A percentile compares a stretch with the other conserved stretches of the same genome.
These are phyloP conservation scores for Saussurea involucrata DNA, from an alignment of 129 eudicot genomes.

Conservation along the genomic window DNA sequence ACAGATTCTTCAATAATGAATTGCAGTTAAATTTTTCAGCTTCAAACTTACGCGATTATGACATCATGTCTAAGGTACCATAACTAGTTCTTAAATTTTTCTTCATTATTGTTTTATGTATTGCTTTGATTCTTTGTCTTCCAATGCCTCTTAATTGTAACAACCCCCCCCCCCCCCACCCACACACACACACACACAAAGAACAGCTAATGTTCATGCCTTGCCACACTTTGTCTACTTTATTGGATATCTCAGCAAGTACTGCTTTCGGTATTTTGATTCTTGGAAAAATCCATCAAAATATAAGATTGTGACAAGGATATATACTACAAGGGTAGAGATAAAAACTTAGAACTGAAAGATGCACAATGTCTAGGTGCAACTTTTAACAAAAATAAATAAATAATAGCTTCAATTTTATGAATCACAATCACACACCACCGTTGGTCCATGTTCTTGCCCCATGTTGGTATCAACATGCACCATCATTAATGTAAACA, in stretches of 20 bases:
- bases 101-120: not conserved
- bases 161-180: not conserved
- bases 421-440: not conserved
- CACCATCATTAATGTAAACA: not conserved
- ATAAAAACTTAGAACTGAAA: not conserved
- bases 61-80: constrained; percentile 81
- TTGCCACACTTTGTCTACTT: not conserved
- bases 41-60: constrained; percentile 70
- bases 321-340: not conserved
- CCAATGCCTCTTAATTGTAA: not conserved
- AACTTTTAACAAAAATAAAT: not conserved
- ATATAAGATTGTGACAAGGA: not conserved
- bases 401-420: not conserved
- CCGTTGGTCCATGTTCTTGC: not conserved
- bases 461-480: not conserved
- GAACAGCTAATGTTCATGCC: not conserved
- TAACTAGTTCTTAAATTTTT: not conserved
- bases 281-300: not conserved
- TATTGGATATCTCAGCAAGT: not conserved
- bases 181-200: too few relatives aligned
- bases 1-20: constrained; percentile 12
- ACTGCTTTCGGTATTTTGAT: not conserved
- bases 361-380: not conserved
- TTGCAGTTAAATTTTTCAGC: constrained; percentile 89
- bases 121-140: not conserved